Evolutionary conservation across 176 grass and related monocot genomes (phyloP).

Genomic region (Juncus inflexus): DNA sequence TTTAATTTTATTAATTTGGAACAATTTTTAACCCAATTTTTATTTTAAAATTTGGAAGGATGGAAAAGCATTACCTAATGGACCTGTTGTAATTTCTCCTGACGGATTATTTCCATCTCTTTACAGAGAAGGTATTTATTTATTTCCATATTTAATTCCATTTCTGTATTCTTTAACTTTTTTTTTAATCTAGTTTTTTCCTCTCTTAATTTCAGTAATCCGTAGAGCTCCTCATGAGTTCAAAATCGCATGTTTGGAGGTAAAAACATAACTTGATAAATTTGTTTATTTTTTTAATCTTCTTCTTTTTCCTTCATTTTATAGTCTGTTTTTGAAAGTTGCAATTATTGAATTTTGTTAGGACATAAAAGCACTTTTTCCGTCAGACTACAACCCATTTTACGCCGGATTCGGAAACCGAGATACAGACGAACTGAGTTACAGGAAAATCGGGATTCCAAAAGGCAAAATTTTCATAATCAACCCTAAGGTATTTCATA

Average conservation of each 20-base stretch:
- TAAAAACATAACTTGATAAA: constrained; percentile 24
- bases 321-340: not conserved
- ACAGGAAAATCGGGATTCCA: constrained; percentile 93
- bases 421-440: constrained; percentile 97
- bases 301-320: constrained; percentile 1
- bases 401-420: constrained; percentile 99
- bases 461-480: constrained; percentile 99
- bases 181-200: not conserved
- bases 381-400: constrained; percentile 95
- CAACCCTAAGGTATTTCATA: constrained; percentile 73
- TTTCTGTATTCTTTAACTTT: constrained; percentile 17
- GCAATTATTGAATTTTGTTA: constrained; percentile 31
- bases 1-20: not conserved
- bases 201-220: constrained; percentile 52
- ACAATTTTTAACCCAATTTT: not conserved
- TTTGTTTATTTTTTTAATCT: constrained; percentile 8
- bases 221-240: constrained; percentile 98
- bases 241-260: constrained; percentile 99
- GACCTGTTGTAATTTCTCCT: constrained; percentile 96
- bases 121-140: constrained; percentile 77
- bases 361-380: constrained; percentile 98
- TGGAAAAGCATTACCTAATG: constrained; percentile 91
- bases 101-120: constrained; percentile 97
- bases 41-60: constrained; percentile 51
- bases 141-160: not conserved